These are phyloP conservation scores for Hypocreales sp. DNA, from an alignment of 2,329 filamentous ascomycete genomes.

Conservation along the genomic window DNA sequence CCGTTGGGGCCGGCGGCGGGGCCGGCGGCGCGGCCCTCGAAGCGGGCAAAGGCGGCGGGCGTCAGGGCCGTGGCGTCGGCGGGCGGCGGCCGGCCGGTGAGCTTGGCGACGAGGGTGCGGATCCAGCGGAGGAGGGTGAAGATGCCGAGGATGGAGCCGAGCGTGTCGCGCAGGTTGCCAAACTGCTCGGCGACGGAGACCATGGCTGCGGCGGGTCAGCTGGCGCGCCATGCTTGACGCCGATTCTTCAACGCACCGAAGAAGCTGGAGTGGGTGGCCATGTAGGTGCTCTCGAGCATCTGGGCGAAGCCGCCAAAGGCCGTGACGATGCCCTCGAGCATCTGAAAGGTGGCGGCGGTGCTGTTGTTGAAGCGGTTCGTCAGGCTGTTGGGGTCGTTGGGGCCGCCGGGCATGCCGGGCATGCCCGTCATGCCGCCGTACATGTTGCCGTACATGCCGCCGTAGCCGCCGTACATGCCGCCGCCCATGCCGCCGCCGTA, in stretches of 20 bases:
- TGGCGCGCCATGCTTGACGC: no score
- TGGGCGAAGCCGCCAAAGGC: conserved; percentile 96
- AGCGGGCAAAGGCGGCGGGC: conserved; percentile 78
- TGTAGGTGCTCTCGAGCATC: conserved; percentile 98
- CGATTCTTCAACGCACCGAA: conserved; percentile 88
- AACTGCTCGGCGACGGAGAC: conserved; percentile 97
- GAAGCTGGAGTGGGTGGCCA: conserved; percentile 98
- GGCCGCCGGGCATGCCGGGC: conserved; percentile 26
- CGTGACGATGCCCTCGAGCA: conserved; percentile 92
- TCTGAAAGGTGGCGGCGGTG: conserved; percentile 93
- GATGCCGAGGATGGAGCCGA: conserved; percentile 87
- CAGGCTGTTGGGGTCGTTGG: conserved; percentile 78
- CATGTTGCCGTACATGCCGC: conserved; percentile 12
- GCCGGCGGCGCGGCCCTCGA: conserved; percentile 52
- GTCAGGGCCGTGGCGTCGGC: conserved; percentile 78
- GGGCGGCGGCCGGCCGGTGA: conserved; percentile 81
- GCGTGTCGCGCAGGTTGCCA: conserved; percentile 77
- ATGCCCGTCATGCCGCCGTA: conserved; percentile 11
- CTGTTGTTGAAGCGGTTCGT: conserved; percentile 92
- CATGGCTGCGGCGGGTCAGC: no score
- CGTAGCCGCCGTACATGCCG: conserved; percentile 21
- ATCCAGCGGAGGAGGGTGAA: conserved; percentile 95
- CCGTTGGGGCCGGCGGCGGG: conserved; percentile 43
- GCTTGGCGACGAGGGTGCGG: conserved; percentile 75
- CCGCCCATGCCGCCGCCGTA: conserved; percentile 21